phyloP scores from a whole-genome alignment of 2,329 filamentous ascomycete genomes.

The Diplocarpon mali region DNA sequence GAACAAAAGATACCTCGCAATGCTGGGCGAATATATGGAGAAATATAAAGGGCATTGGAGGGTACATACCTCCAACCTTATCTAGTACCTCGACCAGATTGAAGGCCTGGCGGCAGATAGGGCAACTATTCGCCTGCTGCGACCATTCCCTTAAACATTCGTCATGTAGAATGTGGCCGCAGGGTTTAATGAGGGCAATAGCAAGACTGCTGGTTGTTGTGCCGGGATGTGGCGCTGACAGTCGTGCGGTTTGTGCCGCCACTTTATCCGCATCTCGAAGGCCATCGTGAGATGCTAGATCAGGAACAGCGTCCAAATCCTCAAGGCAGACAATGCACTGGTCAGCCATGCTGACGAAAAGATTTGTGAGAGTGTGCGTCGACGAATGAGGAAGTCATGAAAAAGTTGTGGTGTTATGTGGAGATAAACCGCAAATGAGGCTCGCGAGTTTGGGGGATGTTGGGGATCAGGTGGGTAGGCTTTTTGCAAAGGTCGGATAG shows the following conservation, averaged over 20 bases:
- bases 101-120: slow-evolving; percentile 88
- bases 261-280: slow-evolving; percentile 16
- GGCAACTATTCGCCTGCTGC: slow-evolving; percentile 93
- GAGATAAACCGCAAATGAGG: neutral
- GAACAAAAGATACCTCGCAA: slow-evolving; percentile 6
- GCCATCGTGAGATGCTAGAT: slow-evolving; percentile 13
- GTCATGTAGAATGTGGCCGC: slow-evolving; percentile 87
- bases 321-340: slow-evolving; percentile 63
- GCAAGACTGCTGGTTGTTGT: slow-evolving; percentile 13
- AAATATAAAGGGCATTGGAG: slow-evolving; percentile 5
- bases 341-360: slow-evolving; percentile 35
- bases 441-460: no score
- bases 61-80: slow-evolving; percentile 61
- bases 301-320: slow-evolving; percentile 33
- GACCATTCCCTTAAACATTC: slow-evolving; percentile 90
- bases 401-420: slow-evolving; percentile 9
- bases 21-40: neutral
- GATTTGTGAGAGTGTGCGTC: slow-evolving; percentile 14
- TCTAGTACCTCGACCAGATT: slow-evolving; percentile 80
- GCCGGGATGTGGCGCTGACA: slow-evolving; percentile 18
- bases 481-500: no score
- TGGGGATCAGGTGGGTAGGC: no score
- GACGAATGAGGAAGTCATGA: slow-evolving; percentile 22
- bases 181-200: slow-evolving; percentile 57
- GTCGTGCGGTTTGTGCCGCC: slow-evolving; percentile 10